Evolutionary conservation across 2,329 filamentous ascomycete genomes (phyloP), one percentile per base, ranked within the genome.

Genomic region (Colletotrichum sp.): DNA sequence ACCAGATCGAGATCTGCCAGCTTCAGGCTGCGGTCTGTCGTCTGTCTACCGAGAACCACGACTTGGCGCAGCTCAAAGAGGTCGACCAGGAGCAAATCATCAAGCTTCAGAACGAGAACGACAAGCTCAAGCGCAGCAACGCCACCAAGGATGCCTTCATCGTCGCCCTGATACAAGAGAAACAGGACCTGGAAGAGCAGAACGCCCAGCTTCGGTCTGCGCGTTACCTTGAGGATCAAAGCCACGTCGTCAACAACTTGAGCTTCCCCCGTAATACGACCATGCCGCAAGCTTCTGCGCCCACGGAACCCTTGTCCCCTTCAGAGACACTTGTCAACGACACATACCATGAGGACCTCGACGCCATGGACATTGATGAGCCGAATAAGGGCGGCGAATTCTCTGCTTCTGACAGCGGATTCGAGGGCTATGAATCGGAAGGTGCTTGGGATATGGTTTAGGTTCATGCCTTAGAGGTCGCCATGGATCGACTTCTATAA

Each of bases 201-300:
- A 22, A 48, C 6, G 44, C 44, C 44, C n/a, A 48, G 44, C 44
- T 48, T 22, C 44, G n/a, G 44, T 48, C 44, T 12, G 44, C 4
- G 44, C 44, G 44, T 22, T 48, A 48, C n/a, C n/a, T 48, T 7
- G 44, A 10, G 10, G 44, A 48, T 22, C 44, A 22, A 22, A 22
- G 44, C 2, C 18, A 22, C 6, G 0, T 2, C 18, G 39, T n/a
- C 9, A 48, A 4, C 44, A 22, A 48, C 44, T 48, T 1, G n/a
- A 12, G 4, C 3, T 22, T 13, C n/a, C 2, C 18, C n/a, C 44
- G 0, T 2, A 48, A 4, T 22, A 0, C 6, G 6, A 22, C 6
- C 10, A 22, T 13, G 44, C 0, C 44, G 22, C 44, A 4, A 48
- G 9, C 44, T 1, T 4, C 44, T 3, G 1, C 8, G 6, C 6